Evolutionary conservation across 2,329 filamentous ascomycete species (phyloP).

Genomic region (Apiospora malaysiana): DNA sequence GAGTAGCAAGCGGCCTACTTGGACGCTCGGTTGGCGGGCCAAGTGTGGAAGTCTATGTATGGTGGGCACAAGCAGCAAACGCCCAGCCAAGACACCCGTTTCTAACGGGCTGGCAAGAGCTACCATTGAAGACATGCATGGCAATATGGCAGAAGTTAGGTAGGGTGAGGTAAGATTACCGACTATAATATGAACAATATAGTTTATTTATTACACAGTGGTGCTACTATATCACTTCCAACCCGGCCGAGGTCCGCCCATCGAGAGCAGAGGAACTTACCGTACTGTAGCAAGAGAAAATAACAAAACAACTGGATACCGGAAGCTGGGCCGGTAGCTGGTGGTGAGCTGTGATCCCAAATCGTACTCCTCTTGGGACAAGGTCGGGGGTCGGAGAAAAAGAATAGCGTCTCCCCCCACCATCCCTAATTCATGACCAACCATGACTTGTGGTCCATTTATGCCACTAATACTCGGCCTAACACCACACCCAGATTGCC

Average conservation of each 20-base stretch:
- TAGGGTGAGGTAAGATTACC: neutral
- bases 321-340: constrained; percentile 5
- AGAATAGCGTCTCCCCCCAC: neutral
- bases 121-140: neutral
- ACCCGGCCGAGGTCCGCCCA: neutral
- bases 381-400: constrained; percentile 10
- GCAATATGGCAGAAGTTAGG: neutral
- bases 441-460: neutral
- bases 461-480: neutral
- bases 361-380: neutral
- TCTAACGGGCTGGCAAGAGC: constrained; percentile 2
- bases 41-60: neutral
- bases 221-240: neutral
- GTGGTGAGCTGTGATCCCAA: neutral
- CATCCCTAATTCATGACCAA: neutral
- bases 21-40: neutral
- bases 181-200: neutral
- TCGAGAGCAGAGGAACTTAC: neutral
- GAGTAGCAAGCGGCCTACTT: neutral
- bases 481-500: neutral
- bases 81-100: neutral
- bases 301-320: constrained; percentile 1
- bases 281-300: no score
- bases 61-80: neutral
- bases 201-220: no score